Percentiles rank a stretch among this genome's conserved stretches.
Evolutionary conservation across 202 grass and related monocot species (phyloP).

Genomic region (Schoenoplectus triqueter): DNA sequence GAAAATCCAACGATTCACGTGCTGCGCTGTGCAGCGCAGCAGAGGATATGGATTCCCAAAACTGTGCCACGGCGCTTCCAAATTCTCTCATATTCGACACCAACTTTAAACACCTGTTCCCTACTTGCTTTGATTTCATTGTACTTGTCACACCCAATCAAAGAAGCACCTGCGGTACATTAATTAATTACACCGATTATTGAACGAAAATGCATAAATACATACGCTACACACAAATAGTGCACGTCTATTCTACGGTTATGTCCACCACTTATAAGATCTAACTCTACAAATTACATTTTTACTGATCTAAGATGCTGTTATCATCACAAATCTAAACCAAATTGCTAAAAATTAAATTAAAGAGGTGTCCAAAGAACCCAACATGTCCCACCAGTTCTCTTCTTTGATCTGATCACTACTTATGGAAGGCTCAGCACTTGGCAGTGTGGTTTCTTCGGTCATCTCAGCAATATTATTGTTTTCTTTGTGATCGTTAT

Average conservation of each 20-base stretch:
- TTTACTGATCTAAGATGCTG: background rate
- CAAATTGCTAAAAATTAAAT: background rate
- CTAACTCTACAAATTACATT: background rate
- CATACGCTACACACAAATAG: background rate
- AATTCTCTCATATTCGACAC: no score
- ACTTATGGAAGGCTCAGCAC: background rate
- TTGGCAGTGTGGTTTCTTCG: background rate
- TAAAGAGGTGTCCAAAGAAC: background rate
- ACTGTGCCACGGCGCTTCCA: no score
- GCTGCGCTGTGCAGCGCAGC: no score
- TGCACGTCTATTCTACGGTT: background rate
- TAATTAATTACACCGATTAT: background rate
- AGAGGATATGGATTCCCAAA: no score
- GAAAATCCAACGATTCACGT: no score
- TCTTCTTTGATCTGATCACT: background rate
- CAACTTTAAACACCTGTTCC: no score
- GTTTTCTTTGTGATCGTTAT: background rate
- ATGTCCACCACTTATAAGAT: background rate
- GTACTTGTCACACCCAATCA: no score
- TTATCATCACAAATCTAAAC: background rate
- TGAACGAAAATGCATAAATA: background rate
- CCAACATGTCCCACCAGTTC: constrained; percentile 25
- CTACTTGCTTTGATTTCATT: no score
- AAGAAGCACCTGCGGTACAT: background rate
- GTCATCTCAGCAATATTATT: background rate